Base-by-base conservation (phyloP, 371 early-diverging fungal genomes). In the Rhizopus arrhizus region DNA sequence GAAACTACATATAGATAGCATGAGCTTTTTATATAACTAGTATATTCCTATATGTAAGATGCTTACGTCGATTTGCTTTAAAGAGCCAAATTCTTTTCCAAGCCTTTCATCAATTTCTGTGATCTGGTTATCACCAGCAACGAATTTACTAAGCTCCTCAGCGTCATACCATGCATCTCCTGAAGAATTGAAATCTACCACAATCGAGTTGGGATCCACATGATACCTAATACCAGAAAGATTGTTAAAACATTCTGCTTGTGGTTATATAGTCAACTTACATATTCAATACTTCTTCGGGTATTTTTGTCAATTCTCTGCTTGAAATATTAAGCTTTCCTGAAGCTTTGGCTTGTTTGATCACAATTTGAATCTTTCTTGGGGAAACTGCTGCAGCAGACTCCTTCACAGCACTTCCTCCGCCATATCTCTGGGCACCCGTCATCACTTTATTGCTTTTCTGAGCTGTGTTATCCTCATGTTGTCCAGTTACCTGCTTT, bases 311-410 rank as follows among this genome's bases (percentile, higher is more conserved):
- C 51, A 95, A 71, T 28, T 71, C 68, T 57, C 89, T 81, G 65
- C 80, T 83, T 16, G 90, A 85, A 13, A 95, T 72, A 62, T 91
- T 89, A 36, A 95, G 74, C 53, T 79, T 84, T 13, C 93, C 91
- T 56, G 70, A 64, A 2, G 65, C 51, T 42, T 78, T 76, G 6
- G 80, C 77, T 62, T 75, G 77, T 11, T 69, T 70, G n/a, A 78
- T 71, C 1, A 78, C 51, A 0, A 69, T 55, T 48, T 69, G 59
- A 34, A 77, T 51, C 31, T 69, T 81, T 54, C 68, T 57, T 15
- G 56, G 61, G 8, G 56, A 22, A 22, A 22, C 22, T 47, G 59
- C 59, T 8, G 45, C 42, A 41, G 59, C 65, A 57, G 69, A 53
- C 7, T 59, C 61, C 8, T 66, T 62, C 4, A 52, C 47, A n/a